These are phyloP conservation scores for Coemansia sp. DNA, from an alignment of 192 early-diverging fungal genomes.

Conservation along the genomic window DNA sequence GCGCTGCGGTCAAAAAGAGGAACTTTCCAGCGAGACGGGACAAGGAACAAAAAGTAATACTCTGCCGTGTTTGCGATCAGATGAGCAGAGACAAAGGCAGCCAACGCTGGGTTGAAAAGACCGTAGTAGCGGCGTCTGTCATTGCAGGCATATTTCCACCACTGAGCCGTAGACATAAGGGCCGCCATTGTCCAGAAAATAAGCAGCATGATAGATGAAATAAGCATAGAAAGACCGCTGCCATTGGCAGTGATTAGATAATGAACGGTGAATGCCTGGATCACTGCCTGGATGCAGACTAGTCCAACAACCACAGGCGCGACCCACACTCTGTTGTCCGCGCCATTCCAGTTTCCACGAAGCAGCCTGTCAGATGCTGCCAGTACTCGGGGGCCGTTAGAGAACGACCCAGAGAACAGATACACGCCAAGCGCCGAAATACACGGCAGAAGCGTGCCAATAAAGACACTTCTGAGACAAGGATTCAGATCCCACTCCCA, in stretches of 20 bases:
- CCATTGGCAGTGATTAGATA: not conserved
- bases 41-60: conserved; percentile 26
- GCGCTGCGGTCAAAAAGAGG: conserved; percentile 8
- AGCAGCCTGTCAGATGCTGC: not conserved
- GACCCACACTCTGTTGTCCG: conserved; percentile 41
- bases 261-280: conserved; percentile 12
- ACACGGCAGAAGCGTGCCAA: conserved; percentile 18
- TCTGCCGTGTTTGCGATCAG: conserved; percentile 4
- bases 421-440: no score
- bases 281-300: not conserved
- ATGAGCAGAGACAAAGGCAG: not conserved
- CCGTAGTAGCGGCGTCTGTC: conserved; percentile 18
- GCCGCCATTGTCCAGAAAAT: conserved; percentile 8
- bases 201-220: not conserved
- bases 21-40: conserved; percentile 13
- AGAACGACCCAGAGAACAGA: not conserved
- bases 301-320: conserved; percentile 26
- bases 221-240: not conserved
- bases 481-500: conserved; percentile 32
- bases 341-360: not conserved
- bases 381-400: not conserved
- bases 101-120: conserved; percentile 17
- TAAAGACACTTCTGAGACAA: conserved; percentile 18
- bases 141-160: conserved; percentile 4
- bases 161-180: conserved; percentile 1